Evolutionary conservation across 1,139 yeast species (phyloP), one percentile per base, ranked within the genome.

Genomic region (Debaryomyces udenii): DNA sequence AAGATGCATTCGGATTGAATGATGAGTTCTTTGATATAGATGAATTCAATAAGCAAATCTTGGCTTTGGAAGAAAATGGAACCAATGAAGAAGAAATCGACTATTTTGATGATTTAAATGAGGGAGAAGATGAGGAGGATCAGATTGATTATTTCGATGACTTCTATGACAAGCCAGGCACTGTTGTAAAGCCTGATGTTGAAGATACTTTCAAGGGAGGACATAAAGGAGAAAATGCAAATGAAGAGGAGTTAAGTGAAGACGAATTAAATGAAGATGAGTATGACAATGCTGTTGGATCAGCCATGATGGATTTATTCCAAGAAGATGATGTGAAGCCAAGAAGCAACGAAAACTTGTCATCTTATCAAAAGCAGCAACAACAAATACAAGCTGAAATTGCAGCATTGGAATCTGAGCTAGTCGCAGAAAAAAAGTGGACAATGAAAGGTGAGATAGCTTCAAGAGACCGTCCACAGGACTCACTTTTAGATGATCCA

Each of bases 371-470:
- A 61, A 86, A 80, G 53, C 95, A 90, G 58, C 98, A 91, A 61
- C 71, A 74, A 41, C 81, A 79, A 44, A 74, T 93, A 27, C 87
- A 84, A 56, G 74, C 76, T 31, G 96, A 93, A 62, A 93, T 93
- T 47, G 78, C 78, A 29, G 74, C 78, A 52, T 71, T 90, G 39
- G 99, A 93, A 64, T 80, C 82, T 27, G 98, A 91, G 58, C 83
- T 94, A 22, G 83, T 93, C 20, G 93, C 90, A 1, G 93, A 86
- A 46, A 93, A 93, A 69, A 83, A 83, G 55, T 93, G 99, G 99
- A 83, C 96, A 6, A 76, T 91, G 76, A 86, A 83, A 58, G 99
- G 99, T 63, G 99, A 93, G 65, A 90, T 89, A 2, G 77, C 79
- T 39, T 87, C 91, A 1, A 79, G 76, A 48, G 88, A 85, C 51